Base-by-base conservation (phyloP, 371 early-diverging fungal genomes). In the Mucor velutinosus region DNA sequence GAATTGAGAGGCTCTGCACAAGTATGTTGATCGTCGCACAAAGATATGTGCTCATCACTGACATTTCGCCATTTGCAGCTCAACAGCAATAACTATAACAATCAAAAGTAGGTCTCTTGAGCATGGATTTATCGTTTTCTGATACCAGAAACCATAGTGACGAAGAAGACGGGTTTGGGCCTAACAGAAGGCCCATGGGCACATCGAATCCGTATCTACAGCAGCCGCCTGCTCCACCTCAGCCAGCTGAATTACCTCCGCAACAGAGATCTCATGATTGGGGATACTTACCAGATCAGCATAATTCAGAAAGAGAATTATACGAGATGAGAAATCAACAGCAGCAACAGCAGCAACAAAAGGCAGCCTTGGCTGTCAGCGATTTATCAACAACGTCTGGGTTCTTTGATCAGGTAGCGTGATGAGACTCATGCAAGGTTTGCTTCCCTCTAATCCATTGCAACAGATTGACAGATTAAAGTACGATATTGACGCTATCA, bases 401-500 rank as follows among this genome's bases (percentile, higher is more conserved):
- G 23, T 81, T 76, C 59, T 76, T 81, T 64, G 60, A 66, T 12
- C 77, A 78, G 66, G 82, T 78, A 65, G 23, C 4, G 6, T 4
- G 30, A 30, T 11, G 33, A 19, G 19, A 39, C 8, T 10, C 10
- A 25, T 51, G 51, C 51, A 51, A 47, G 25, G 4, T 0, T 7
- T 25, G 39, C 39, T 39, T 39, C 23, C 1, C 35, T 35, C 35
- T 35, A 35, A 35, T 35, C 35, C 2, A 7, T 53, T 41, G 15
- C 33, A 61, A n/a, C 71, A 80, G 80, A 63, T 80, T 17, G 79
- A 75, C 49, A 62, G 59, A 25, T 35, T 80, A 17, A 78, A 77
- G 53, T 53, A 47, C 23, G 70, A 77, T 4, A 66, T 83, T 43
- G 64, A 60, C 15, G 35, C 60, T 3, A 65, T 80, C 60, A 83